phyloP scores from a whole-genome alignment of 371 early-diverging fungal genomes.

The Sanchytrium tribonematis region DNA sequence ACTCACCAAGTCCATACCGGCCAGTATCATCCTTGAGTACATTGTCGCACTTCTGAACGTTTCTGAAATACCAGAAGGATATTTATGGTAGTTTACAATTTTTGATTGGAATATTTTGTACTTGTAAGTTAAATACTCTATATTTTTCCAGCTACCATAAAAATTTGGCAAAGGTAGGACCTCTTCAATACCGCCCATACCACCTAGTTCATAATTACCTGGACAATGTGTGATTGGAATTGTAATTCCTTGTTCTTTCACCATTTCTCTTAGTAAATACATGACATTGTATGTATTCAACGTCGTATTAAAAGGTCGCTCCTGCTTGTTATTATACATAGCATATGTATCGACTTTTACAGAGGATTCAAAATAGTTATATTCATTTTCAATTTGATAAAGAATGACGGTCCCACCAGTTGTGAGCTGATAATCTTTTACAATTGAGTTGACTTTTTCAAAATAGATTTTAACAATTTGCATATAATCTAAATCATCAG shows the following conservation, averaged over 20 bases:
- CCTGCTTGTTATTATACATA: neutral
- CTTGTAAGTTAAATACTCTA: neutral
- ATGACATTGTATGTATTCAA: neutral
- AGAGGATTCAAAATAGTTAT: constrained; percentile 9
- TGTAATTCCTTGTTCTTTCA: neutral
- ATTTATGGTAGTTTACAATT: neutral
- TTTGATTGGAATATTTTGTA: neutral
- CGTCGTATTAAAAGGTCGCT: neutral
- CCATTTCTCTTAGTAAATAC: neutral
- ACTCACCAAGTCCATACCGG: neutral
- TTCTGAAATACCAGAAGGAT: neutral
- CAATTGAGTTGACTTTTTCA: constrained; percentile 3
- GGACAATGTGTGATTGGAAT: neutral
- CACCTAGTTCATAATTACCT: neutral
- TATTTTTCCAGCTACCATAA: neutral
- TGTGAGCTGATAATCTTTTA: constrained; percentile 12
- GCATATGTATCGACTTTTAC: neutral
- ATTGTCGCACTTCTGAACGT: neutral
- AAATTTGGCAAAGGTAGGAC: neutral
- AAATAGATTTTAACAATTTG: neutral
- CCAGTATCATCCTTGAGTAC: neutral
- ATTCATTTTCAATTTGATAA: constrained; percentile 28
- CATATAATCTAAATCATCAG: neutral
- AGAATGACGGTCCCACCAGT: constrained; percentile 21
- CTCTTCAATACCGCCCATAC: neutral